Evolutionary conservation across 208 protist genomes (phyloP), one percentile per base, ranked within the genome.

Genomic region (Wallacemonas sp.): DNA sequence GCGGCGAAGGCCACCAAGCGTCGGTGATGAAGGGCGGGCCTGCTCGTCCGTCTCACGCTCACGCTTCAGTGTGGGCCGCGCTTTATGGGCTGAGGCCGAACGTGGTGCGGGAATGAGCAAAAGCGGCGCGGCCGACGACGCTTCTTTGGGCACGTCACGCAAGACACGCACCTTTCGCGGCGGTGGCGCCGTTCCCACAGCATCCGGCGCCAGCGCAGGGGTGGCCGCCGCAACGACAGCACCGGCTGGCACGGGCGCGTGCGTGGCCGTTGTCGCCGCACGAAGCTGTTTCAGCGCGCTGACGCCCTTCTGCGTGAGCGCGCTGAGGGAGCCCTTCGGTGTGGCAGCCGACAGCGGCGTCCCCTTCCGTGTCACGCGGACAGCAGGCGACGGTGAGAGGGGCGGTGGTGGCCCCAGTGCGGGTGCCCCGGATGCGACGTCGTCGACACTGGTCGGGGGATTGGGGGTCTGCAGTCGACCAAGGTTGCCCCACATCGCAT

Each of bases 21-120:
- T n/a, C n/a, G n/a, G n/a, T n/a, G n/a, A n/a, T n/a, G n/a, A n/a
- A 21, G 9, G 9, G 19, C 9, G 17, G 17, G 9, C 19, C 5
- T 49, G 9, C 44, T 12, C 44, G 9, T 14, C 44, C 9, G 4
- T 23, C 9, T 49, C 44, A 17, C 44, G 44, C 9, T 17, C 17
- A 23, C 44, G 44, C 44, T 49, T 49, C 19, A 23, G 19, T 23
- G 44, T 9, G 17, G 32, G 29, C 32, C 32, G 30, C 26, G 52
- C 47, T 26, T 26, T 23, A 32, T n/a, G 21, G 30, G 52, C 0
- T 16, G 52, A 21, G 52, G 52, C 8, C 17, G 52, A 58, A 29
- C 52, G 52, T 16, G 52, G 52, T 4, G 52, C 52, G 52, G 52
- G 52, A 21, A 58, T 41, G 30, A 21, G 14, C 0, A 39, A 58